phyloP scores from a whole-genome alignment of 2,329 filamentous ascomycete species.

The Colletotrichum simmondsii region DNA sequence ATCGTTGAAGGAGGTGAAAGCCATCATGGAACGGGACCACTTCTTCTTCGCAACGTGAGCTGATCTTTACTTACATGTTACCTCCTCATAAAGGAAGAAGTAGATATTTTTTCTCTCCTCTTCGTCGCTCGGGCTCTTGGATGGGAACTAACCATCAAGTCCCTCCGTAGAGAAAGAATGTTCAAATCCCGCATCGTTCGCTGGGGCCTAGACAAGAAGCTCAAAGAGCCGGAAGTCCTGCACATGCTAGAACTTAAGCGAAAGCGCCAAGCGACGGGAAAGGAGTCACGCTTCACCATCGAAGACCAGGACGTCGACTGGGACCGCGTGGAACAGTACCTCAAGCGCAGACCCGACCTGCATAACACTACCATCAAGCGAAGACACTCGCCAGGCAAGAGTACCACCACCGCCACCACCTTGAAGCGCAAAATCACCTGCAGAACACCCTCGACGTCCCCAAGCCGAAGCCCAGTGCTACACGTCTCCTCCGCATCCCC shows the following conservation, averaged over 20 bases:
- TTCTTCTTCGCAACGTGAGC: background rate
- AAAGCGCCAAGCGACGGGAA: background rate
- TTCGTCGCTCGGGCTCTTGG: too few species aligned
- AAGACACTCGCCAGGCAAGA: background rate
- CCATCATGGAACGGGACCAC: background rate
- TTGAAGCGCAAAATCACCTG: background rate
- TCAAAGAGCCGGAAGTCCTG: background rate
- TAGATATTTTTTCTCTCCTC: too few species aligned
- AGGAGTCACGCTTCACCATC: constrained; percentile 6
- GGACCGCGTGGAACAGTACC: background rate
- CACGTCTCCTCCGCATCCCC: too few species aligned
- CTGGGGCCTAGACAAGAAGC: background rate
- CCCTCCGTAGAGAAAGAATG: background rate
- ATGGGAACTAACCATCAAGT: background rate
- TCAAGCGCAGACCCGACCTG: constrained; percentile 13
- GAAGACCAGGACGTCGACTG: constrained; percentile 7
- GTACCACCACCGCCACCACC: background rate
- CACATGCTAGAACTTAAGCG: background rate
- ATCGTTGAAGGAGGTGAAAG: background rate
- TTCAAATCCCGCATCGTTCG: background rate
- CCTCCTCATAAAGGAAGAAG: too few species aligned
- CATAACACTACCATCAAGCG: background rate
- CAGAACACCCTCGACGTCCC: background rate
- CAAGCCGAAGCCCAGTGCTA: background rate
- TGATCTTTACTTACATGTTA: too few species aligned